A percentile compares a stretch with the other conserved stretches of the same genome.
Conservation (phyloP, 306 rosid species). For the Dicorynia guianensis region DNA sequence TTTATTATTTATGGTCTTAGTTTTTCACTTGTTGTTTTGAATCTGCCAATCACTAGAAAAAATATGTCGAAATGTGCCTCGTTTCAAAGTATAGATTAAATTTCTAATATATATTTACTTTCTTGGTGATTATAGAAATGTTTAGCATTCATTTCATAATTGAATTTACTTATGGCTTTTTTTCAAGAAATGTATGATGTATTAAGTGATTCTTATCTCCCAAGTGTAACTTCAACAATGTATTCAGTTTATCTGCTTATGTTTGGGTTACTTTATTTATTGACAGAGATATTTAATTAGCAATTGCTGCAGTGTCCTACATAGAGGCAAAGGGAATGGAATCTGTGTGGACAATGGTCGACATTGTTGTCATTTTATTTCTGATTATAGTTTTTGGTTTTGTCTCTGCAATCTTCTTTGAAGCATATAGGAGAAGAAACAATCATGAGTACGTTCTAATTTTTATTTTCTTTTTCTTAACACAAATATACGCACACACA, state of each 20-base stretch:
- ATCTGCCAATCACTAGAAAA: background rate
- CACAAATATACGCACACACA: background rate
- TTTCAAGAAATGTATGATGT: background rate
- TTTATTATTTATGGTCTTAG: background rate
- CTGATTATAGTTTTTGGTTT: constrained; percentile 50
- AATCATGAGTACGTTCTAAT: constrained; percentile 64
- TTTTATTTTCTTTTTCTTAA: background rate
- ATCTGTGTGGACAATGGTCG: constrained; percentile 50
- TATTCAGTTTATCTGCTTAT: background rate
- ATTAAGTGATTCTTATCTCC: background rate
- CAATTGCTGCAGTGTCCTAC: constrained; percentile 18
- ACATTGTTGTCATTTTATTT: constrained; percentile 46
- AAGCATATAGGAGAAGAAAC: constrained; percentile 77
- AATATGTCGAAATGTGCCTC: background rate
- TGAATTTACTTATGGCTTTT: background rate
- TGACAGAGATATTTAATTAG: constrained; percentile 26
- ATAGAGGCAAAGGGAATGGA: constrained; percentile 41
- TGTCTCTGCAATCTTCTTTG: constrained; percentile 55
- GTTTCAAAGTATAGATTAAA: too few species aligned
- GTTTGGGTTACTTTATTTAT: background rate
- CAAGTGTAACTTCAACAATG: constrained; percentile 24
- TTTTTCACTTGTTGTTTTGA: background rate
- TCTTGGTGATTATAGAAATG: background rate
- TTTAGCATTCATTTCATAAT: background rate
- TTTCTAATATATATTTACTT: background rate